phyloP scores from a whole-genome alignment of 768 basidiomycete genomes.

The Leccinum rimulosum region DNA sequence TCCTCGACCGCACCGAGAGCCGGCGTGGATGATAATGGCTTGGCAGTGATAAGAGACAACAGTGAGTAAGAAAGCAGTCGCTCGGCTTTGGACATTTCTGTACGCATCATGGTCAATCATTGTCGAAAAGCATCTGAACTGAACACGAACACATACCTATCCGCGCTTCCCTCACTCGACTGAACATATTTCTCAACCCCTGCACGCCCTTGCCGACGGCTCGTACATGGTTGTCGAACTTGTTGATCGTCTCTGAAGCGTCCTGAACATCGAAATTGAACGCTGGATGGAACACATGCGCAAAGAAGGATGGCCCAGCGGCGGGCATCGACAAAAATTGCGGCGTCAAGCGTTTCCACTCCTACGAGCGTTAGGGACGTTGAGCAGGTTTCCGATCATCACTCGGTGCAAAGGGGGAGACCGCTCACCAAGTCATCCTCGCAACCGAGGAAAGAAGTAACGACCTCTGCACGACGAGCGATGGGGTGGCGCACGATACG shows the following conservation, averaged over 20 bases:
- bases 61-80: conserved; percentile 71
- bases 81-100: conserved; percentile 80
- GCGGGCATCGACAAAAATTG: conserved; percentile 58
- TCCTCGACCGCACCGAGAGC: conserved; percentile 43
- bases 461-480: conserved; percentile 71
- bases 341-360: conserved; percentile 66
- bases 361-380: conserved; percentile 40
- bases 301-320: conserved; percentile 75
- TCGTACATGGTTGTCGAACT: conserved; percentile 64
- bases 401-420: background rate
- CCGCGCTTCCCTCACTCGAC: conserved; percentile 60
- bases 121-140: background rate
- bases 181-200: conserved; percentile 59
- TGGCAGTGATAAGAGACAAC: conserved; percentile 71
- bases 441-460: conserved; percentile 76
- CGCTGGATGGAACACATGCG: conserved; percentile 77
- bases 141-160: conserved; percentile 46
- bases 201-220: conserved; percentile 71
- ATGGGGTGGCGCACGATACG: conserved; percentile 73
- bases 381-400: background rate
- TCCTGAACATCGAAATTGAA: conserved; percentile 82
- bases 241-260: conserved; percentile 51
- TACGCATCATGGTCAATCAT: background rate
- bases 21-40: conserved; percentile 50
- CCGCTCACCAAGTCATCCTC: conserved; percentile 71